Conservation (phyloP, 495 filamentous ascomycete species). For the Neohortaea acidophila region DNA sequence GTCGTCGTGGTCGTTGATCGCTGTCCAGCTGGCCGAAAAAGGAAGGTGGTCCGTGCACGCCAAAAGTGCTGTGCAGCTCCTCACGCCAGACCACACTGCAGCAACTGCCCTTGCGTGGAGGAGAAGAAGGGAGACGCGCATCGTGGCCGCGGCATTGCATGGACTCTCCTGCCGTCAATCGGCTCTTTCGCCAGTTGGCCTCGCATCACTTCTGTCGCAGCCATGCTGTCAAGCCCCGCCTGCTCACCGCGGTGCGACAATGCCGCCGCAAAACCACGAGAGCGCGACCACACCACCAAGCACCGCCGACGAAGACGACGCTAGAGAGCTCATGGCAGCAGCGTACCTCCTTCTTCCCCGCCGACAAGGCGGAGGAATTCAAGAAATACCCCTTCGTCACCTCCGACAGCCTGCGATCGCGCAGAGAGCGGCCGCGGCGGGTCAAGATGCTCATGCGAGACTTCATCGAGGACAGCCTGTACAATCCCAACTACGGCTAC, state of each 20-base stretch:
- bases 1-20: too few relatives aligned
- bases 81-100: too few relatives aligned
- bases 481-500: constrained; percentile 95
- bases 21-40: too few relatives aligned
- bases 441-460: constrained; percentile 96
- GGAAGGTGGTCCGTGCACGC: too few relatives aligned
- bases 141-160: too few relatives aligned
- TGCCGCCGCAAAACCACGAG: constrained; percentile 3
- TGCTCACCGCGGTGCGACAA: constrained; percentile 13
- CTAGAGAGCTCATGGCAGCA: constrained; percentile 60
- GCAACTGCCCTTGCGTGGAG: too few relatives aligned
- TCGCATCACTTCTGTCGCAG: constrained; percentile 38
- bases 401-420: constrained; percentile 52
- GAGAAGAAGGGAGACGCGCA: too few relatives aligned
- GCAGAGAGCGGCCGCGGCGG: constrained; percentile 61
- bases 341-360: constrained; percentile 50
- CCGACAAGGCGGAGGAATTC: constrained; percentile 67
- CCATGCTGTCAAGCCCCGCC: constrained; percentile 47
- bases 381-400: constrained; percentile 69
- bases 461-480: constrained; percentile 95
- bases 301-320: constrained; percentile 5
- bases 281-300: neutral
- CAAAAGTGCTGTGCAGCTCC: too few relatives aligned
- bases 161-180: constrained; percentile 66
- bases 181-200: constrained; percentile 73